Percentiles rank a stretch among this genome's conserved stretches.
Evolutionary conservation across 140 eudicot genomes (phyloP).

Genomic region (Cichorium intybus): DNA sequence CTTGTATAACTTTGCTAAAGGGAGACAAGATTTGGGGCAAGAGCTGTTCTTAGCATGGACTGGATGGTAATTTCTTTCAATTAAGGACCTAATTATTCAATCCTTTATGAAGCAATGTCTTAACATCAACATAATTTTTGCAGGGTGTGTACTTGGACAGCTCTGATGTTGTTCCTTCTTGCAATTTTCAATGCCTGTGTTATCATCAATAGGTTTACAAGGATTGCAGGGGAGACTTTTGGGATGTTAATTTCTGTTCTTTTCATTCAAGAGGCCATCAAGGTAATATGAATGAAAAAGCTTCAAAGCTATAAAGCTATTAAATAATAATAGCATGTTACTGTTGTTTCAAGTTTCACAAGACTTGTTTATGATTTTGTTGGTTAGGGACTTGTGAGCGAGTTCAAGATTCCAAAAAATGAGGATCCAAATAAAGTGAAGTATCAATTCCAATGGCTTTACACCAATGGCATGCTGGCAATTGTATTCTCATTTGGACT

Average conservation of each 20-base stretch:
- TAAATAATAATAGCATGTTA: neutral
- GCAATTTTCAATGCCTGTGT: constrained; percentile 46
- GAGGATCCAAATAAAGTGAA: constrained; percentile 29
- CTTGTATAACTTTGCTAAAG: constrained; percentile 53
- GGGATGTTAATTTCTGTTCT: constrained; percentile 59
- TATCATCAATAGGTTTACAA: constrained; percentile 47
- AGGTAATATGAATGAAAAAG: constrained; percentile 26
- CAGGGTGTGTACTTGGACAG: constrained; percentile 63
- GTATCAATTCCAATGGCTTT: constrained; percentile 55
- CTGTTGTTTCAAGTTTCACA: neutral
- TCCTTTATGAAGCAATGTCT: neutral
- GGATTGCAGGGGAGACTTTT: constrained; percentile 56
- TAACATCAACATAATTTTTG: constrained; percentile 1
- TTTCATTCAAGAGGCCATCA: constrained; percentile 60
- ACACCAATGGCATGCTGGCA: constrained; percentile 47
- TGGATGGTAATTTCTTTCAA: constrained; percentile 37
- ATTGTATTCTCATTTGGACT: constrained; percentile 50
- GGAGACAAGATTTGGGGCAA: constrained; percentile 39
- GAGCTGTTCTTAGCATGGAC: constrained; percentile 60
- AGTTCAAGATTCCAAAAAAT: constrained; percentile 41
- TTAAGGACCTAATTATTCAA: neutral
- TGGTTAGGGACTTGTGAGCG: constrained; percentile 51
- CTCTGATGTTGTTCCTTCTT: constrained; percentile 47
- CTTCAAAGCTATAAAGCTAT: neutral
- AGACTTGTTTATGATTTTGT: neutral